Percentiles rank a stretch among this genome's conserved stretches.
These are phyloP conservation scores for Akanthomyces dipterigenus DNA, from an alignment of 2,329 filamentous ascomycete species.

Conservation along the genomic window DNA sequence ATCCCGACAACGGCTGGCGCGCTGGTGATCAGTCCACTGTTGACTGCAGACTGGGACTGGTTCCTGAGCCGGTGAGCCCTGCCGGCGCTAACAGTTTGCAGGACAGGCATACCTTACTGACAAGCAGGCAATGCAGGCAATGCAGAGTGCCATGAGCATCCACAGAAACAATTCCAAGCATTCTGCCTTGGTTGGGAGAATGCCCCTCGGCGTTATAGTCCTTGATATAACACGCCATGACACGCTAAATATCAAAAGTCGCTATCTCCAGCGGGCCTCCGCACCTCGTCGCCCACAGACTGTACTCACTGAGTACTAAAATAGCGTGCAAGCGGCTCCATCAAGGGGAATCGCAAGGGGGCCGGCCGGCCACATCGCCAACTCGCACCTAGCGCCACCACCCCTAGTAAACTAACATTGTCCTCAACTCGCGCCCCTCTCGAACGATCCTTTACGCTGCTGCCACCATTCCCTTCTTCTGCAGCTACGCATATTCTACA, in stretches of 20 bases:
- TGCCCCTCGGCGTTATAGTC: neutral
- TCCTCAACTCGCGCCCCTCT: conserved; percentile 8
- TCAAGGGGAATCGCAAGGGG: conserved; percentile 12
- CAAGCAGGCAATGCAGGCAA: too few relatives aligned
- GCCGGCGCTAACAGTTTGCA: neutral
- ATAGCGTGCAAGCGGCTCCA: conserved; percentile 1
- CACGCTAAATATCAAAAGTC: neutral
- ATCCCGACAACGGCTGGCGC: neutral
- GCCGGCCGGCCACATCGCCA: conserved; percentile 11
- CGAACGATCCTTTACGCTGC: neutral
- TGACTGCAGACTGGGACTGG: neutral
- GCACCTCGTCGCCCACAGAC: neutral
- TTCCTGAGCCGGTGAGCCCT: conserved; percentile 2
- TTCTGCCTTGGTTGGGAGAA: neutral
- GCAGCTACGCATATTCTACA: conserved; percentile 5
- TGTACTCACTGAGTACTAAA: neutral
- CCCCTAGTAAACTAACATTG: conserved; percentile 8
- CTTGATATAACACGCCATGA: neutral
- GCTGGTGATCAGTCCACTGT: conserved; percentile 1
- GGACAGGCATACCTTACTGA: too few relatives aligned
- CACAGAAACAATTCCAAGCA: neutral
- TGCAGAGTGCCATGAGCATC: neutral
- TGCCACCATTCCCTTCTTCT: neutral
- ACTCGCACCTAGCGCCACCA: conserved; percentile 2
- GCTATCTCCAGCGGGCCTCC: neutral